phyloP scores from a whole-genome alignment of 805 yeast species.

The Grigorovia transvaalensis region DNA sequence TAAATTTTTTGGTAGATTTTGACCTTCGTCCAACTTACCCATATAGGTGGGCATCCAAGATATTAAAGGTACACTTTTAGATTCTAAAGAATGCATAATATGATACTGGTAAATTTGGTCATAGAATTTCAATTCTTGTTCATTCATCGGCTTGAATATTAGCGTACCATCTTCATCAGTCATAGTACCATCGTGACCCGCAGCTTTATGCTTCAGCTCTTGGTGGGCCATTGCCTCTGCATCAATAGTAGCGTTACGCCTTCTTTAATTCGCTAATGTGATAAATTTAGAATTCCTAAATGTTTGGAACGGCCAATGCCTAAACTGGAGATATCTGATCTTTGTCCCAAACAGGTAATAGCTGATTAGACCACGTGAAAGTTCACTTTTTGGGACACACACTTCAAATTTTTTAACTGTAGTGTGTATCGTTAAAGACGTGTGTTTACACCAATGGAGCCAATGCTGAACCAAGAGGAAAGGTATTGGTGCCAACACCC shows the following conservation, averaged over 20 bases:
- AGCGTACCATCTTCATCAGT: slow-evolving; percentile 53
- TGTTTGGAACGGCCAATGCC: too few species aligned
- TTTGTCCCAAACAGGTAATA: too few species aligned
- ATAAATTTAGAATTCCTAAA: neutral
- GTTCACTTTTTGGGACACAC: too few species aligned
- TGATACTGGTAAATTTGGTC: slow-evolving; percentile 17
- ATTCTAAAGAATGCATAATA: slow-evolving; percentile 7
- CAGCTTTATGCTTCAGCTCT: slow-evolving; percentile 54
- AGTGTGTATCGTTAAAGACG: too few species aligned
- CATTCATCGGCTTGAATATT: slow-evolving; percentile 58
- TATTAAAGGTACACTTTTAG: slow-evolving; percentile 18
- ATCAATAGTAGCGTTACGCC: neutral
- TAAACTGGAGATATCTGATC: too few species aligned
- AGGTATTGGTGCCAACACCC: too few species aligned
- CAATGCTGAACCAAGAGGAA: too few species aligned
- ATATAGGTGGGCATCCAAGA: slow-evolving; percentile 25
- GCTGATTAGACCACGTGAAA: too few species aligned
- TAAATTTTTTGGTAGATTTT: slow-evolving; percentile 2
- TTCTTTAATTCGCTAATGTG: neutral
- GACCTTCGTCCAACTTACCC: slow-evolving; percentile 21
- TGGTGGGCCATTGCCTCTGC: neutral
- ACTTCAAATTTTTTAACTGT: too few species aligned
- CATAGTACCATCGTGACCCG: slow-evolving; percentile 82
- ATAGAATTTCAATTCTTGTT: slow-evolving; percentile 72
- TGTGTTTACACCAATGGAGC: too few species aligned